Evolutionary conservation across 306 rosid genomes (phyloP).

Genomic region (Prinsepia uniflora): DNA sequence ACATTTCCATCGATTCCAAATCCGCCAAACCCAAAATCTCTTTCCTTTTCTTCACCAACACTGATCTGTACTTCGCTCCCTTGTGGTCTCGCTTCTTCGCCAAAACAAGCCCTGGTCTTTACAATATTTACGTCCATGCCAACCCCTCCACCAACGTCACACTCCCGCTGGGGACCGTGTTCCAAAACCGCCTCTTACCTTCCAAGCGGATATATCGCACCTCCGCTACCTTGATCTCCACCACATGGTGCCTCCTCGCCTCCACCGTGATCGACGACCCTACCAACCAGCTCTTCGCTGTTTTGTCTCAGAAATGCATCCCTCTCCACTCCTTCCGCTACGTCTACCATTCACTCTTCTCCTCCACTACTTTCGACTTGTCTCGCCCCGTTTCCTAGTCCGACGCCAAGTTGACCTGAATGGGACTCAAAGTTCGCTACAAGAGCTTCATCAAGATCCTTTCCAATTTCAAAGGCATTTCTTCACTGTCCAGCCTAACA

Average conservation of each 20-base stretch:
- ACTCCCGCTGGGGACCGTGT: conserved; percentile 41
- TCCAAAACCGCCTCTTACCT: conserved; percentile 45
- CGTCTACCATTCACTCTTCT: conserved; percentile 54
- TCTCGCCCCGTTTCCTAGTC: conserved; percentile 24
- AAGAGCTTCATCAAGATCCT: conserved; percentile 69
- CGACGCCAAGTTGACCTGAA: conserved; percentile 27
- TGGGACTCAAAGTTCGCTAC: conserved; percentile 36
- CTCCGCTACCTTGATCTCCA: conserved; percentile 85
- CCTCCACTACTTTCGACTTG: conserved; percentile 56
- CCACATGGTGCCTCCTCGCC: conserved; percentile 87
- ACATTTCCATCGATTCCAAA: conserved; percentile 48
- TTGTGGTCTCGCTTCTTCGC: conserved; percentile 70
- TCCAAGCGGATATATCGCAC: conserved; percentile 71
- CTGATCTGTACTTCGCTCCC: conserved; percentile 73
- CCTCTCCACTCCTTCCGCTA: conserved; percentile 85
- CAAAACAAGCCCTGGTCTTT: conserved; percentile 31
- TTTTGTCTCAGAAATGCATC: conserved; percentile 70
- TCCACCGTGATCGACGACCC: conserved; percentile 75
- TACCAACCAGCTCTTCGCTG: conserved; percentile 60
- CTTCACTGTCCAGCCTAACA: conserved; percentile 3
- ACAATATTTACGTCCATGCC: conserved; percentile 74
- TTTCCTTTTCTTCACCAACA: conserved; percentile 83
- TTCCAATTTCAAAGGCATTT: conserved; percentile 20
- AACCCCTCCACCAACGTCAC: conserved; percentile 72
- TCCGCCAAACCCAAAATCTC: conserved; percentile 69